phyloP scores from a whole-genome alignment of 371 early-diverging fungal species.

The Sporodiniella umbellata region DNA sequence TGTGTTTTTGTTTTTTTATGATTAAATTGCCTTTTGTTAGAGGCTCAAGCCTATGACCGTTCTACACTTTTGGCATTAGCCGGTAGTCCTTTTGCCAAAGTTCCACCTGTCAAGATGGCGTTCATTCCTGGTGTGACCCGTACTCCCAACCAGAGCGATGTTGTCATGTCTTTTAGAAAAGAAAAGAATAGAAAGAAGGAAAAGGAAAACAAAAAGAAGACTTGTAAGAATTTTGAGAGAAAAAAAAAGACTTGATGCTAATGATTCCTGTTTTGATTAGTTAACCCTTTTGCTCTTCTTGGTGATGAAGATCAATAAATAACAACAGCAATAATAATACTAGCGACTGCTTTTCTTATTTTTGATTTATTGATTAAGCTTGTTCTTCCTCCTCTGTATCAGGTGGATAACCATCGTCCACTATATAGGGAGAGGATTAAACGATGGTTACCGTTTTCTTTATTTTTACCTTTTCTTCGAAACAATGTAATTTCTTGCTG shows the following conservation, averaged over 20 bases:
- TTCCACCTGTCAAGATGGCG: slow-evolving; percentile 59
- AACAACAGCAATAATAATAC: too few species aligned
- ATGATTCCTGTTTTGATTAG: slow-evolving; percentile 7
- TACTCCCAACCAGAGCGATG: slow-evolving; percentile 28
- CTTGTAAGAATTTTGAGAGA: too few species aligned
- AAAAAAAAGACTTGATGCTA: too few species aligned
- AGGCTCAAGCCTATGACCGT: slow-evolving; percentile 64
- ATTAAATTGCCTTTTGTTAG: not conserved
- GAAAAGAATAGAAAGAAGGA: slow-evolving; percentile 38
- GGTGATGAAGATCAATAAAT: slow-evolving; percentile 11
- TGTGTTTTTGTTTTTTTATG: not conserved
- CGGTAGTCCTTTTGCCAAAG: slow-evolving; percentile 62
- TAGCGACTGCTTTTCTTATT: not conserved
- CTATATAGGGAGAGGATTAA: slow-evolving; percentile 2
- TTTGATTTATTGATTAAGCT: not conserved
- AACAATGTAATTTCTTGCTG: slow-evolving; percentile 95
- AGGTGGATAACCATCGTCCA: slow-evolving; percentile 25
- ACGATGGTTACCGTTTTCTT: not conserved
- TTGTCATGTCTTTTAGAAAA: slow-evolving; percentile 30
- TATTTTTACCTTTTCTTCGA: slow-evolving; percentile 46
- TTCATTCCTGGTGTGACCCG: slow-evolving; percentile 65
- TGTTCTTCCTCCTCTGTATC: slow-evolving; percentile 15
- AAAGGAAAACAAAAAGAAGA: slow-evolving; percentile 42
- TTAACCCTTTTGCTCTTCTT: slow-evolving; percentile 42
- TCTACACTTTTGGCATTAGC: slow-evolving; percentile 59